Percentiles rank a stretch among this genome's conserved stretches.
phyloP scores from a whole-genome alignment of 345 rosid genomes.

The Arabidopsis arenosa region DNA sequence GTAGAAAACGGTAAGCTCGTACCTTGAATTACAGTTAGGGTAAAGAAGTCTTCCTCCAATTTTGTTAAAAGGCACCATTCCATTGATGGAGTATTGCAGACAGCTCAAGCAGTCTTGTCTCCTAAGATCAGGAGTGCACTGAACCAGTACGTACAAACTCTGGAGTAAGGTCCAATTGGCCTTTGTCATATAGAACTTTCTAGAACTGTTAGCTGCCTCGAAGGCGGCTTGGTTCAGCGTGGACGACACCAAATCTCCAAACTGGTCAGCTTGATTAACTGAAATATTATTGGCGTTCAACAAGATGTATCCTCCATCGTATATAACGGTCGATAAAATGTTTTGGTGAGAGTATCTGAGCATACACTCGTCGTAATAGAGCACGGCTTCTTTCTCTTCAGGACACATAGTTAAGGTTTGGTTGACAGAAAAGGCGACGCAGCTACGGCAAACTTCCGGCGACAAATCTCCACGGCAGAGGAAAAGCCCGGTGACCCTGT shows the following conservation, averaged over 20 bases:
- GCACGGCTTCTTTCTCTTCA: not conserved
- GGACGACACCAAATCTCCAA: not conserved
- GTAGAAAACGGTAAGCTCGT: slow-evolving; percentile 46
- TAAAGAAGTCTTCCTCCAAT: slow-evolving; percentile 43
- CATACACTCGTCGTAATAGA: slow-evolving; percentile 48
- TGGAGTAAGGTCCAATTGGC: not conserved
- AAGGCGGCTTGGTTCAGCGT: not conserved
- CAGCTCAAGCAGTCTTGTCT: slow-evolving; percentile 32
- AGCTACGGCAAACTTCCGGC: slow-evolving; percentile 32
- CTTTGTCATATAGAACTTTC: slow-evolving; percentile 37
- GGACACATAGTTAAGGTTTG: slow-evolving; percentile 36
- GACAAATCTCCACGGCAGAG: slow-evolving; percentile 51
- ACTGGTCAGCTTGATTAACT: not conserved
- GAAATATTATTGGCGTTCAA: not conserved
- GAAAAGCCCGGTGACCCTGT: slow-evolving; percentile 43
- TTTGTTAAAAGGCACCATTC: not conserved
- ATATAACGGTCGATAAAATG: not conserved
- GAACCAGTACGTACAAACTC: slow-evolving; percentile 41
- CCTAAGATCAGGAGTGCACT: slow-evolving; percentile 58
- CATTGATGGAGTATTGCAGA: slow-evolving; percentile 20
- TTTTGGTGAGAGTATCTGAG: slow-evolving; percentile 38
- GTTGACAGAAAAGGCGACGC: slow-evolving; percentile 29
- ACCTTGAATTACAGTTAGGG: slow-evolving; percentile 53
- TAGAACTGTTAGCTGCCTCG: slow-evolving; percentile 9
- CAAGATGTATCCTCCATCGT: not conserved